Percentiles rank a stretch among this genome's conserved stretches.
These are phyloP conservation scores for Colletotrichum sansevieriae DNA, from an alignment of 2,329 filamentous ascomycete species.

Conservation along the genomic window DNA sequence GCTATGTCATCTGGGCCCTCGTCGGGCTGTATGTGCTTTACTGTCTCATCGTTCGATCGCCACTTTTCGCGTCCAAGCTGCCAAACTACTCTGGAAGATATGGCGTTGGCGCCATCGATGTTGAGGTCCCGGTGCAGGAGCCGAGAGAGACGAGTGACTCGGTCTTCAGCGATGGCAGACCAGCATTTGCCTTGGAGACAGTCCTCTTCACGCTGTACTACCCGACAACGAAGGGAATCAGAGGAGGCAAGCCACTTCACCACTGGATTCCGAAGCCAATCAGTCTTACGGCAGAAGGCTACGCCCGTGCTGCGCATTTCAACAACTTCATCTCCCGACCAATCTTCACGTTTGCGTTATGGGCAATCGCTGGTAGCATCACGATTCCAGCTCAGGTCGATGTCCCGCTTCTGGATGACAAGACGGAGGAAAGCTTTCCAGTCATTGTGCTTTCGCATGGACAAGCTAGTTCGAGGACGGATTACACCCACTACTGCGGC, in stretches of 20 bases:
- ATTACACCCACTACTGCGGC: slow-evolving; percentile 65
- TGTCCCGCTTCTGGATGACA: slow-evolving; percentile 52
- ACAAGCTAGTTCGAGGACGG: slow-evolving; percentile 62
- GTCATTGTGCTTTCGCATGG: slow-evolving; percentile 67
- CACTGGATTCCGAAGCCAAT: slow-evolving; percentile 61
- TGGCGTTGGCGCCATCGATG: slow-evolving; percentile 60
- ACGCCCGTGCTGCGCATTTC: slow-evolving; percentile 59
- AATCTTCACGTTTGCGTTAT: slow-evolving; percentile 58
- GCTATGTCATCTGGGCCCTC: slow-evolving; percentile 50
- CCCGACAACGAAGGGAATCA: slow-evolving; percentile 51
- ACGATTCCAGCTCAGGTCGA: slow-evolving; percentile 63
- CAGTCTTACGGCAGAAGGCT: slow-evolving; percentile 59
- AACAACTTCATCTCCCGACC: slow-evolving; percentile 58
- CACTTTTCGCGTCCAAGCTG: slow-evolving; percentile 59
- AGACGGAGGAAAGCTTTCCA: slow-evolving; percentile 51
- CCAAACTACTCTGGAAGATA: slow-evolving; percentile 60
- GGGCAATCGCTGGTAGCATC: slow-evolving; percentile 57
- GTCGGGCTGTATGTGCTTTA: slow-evolving; percentile 53
- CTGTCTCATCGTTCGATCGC: slow-evolving; percentile 55
- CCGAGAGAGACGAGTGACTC: slow-evolving; percentile 50
- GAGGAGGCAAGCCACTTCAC: slow-evolving; percentile 50
- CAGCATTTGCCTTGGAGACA: slow-evolving; percentile 60
- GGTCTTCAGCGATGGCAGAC: slow-evolving; percentile 51
- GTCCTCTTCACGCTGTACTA: slow-evolving; percentile 66
- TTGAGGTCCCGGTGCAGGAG: slow-evolving; percentile 58